phyloP scores from a whole-genome alignment of 345 rosid species.

The Atalantia buxifolia region DNA sequence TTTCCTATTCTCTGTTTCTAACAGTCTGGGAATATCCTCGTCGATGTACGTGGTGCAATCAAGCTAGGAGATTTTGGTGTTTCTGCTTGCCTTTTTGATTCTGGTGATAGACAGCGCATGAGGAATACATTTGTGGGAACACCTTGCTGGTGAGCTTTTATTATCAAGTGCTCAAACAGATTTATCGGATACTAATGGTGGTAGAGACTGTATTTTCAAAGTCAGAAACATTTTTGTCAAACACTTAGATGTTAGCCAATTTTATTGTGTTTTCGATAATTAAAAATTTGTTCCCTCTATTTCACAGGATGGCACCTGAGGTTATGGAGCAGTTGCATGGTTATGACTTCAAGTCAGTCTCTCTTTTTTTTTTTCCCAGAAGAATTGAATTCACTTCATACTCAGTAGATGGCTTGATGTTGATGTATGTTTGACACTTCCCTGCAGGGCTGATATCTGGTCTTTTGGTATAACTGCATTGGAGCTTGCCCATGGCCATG shows the following conservation, averaged over 20 bases:
- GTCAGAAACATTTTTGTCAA: not conserved
- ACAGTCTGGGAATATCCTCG: conserved; percentile 92
- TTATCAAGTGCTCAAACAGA: conserved; percentile 11
- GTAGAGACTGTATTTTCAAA: not conserved
- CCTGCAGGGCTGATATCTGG: conserved; percentile 96
- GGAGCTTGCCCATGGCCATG: conserved; percentile 99
- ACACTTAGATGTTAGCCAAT: not conserved
- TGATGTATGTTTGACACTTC: conserved; percentile 28
- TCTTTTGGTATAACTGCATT: conserved; percentile 98
- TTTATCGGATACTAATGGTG: not conserved
- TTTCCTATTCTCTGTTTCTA: conserved; percentile 15
- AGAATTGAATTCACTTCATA: conserved; percentile 2
- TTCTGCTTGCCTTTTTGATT: conserved; percentile 96
- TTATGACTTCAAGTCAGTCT: conserved; percentile 88
- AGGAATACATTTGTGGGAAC: conserved; percentile 99
- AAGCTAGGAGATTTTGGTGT: conserved; percentile 98
- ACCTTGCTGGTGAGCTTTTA: conserved; percentile 82
- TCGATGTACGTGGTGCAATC: conserved; percentile 73
- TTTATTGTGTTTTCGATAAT: not conserved
- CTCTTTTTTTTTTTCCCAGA: not conserved
- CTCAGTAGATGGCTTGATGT: conserved; percentile 8
- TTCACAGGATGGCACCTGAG: conserved; percentile 98
- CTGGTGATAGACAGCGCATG: conserved; percentile 96
- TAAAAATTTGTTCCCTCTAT: conserved; percentile 5
- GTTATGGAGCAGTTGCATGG: conserved; percentile 99